Evolutionary conservation across 2,329 filamentous ascomycete species (phyloP), one percentile per base, ranked within the genome.

Genomic region (Fusarium nisikadoi): DNA sequence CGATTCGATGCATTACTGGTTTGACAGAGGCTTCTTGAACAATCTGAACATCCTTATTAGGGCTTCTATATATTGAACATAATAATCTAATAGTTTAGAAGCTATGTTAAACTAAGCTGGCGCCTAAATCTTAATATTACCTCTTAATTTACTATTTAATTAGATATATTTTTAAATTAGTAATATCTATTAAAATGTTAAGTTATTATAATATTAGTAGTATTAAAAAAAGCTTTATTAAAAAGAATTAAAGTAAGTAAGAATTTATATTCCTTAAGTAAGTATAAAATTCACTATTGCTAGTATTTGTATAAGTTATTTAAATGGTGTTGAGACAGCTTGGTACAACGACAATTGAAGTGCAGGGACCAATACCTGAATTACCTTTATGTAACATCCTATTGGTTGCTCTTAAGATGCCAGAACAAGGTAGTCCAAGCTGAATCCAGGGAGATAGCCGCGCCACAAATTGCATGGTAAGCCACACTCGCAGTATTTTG

Each of bases 41-140:
- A 27, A 42, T 14, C n/a, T 12, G 9, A 14, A 17, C 14, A 4
- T 20, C 6, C 19, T 29, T 42, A 9, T 31, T 17, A 8, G 20
- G 19, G 25, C 11, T n/a, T 42, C 5, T 31, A 13, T 9, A 16
- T n/a, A 5, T 17, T 3, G n/a, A 17, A 6, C 13, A 27, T 12
- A 6, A 8, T n/a, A 5, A 8, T 27, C 5, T 13, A 7, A 5
- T 38, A 0, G 6, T 9, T 52, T 52, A 7, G 2, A 27, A n/a
- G 14, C 10, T 27, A 16, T 13, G 27, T 38, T 3, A 16, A 16
- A 1, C 7, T 4, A 38, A 27, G 14, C 7, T 39, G 13, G 19
- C 10, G 33, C 23, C 13, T 52, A 12, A 7, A 27, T n/a, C 19
- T 52, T 20, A 5, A 27, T 36, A 11, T 25, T 25, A 25, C 23